A percentile compares a stretch with the other conserved stretches of the same genome.
phyloP scores from a whole-genome alignment of 805 yeast genomes.

The Grigorovia humatica region DNA sequence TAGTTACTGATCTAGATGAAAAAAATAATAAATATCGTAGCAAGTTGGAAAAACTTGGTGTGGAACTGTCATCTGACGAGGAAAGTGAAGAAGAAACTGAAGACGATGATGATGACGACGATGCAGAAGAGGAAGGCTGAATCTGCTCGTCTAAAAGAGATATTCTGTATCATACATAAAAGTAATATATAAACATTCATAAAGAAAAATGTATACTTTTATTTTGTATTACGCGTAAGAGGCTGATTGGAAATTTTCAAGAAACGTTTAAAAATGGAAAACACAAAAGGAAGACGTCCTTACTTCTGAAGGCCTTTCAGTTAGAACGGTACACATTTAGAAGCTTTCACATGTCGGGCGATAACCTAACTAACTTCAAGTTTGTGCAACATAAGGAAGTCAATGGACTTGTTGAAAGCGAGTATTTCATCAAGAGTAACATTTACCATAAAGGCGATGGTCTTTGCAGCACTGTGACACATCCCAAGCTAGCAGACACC shows the following conservation, averaged over 20 bases:
- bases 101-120: slow-evolving; percentile 32
- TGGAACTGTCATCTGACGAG: slow-evolving; percentile 59
- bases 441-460: not conserved
- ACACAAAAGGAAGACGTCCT: too few species aligned
- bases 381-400: not conserved
- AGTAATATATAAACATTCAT: too few species aligned
- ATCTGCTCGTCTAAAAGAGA: too few species aligned
- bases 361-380: not conserved
- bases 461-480: slow-evolving; percentile 4
- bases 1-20: slow-evolving; percentile 71
- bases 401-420: not conserved
- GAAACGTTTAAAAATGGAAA: too few species aligned
- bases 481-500: not conserved
- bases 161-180: too few species aligned
- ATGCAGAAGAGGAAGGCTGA: too few species aligned
- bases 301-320: too few species aligned
- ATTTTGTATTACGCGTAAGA: too few species aligned
- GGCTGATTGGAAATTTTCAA: too few species aligned
- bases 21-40: slow-evolving; percentile 47
- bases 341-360: not conserved
- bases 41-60: slow-evolving; percentile 42
- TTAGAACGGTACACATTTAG: too few species aligned
- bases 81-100: slow-evolving; percentile 58
- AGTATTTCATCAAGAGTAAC: not conserved
- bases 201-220: too few species aligned